Conservation (phyloP, 2,329 filamentous ascomycete genomes). For the Aspergillus fijiensis region DNA sequence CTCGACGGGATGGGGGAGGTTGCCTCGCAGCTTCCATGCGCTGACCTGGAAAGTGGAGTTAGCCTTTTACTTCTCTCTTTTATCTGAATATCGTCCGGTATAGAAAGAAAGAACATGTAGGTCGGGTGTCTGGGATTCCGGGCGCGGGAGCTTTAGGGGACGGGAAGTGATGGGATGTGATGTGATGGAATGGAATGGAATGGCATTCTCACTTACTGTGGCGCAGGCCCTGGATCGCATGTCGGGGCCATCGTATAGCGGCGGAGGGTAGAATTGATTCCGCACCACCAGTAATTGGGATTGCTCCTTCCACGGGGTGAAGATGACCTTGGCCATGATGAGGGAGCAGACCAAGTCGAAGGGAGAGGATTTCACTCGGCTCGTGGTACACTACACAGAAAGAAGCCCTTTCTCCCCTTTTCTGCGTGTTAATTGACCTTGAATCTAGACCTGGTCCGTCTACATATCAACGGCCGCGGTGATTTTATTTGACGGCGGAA, state of each 20-base stretch:
- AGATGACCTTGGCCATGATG: constrained; percentile 41
- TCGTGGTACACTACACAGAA: too few relatives aligned
- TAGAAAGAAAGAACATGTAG: too few relatives aligned
- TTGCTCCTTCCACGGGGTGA: constrained; percentile 44
- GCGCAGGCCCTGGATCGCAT: constrained; percentile 41
- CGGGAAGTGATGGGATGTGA: too few relatives aligned
- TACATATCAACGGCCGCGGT: background rate
- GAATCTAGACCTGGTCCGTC: background rate
- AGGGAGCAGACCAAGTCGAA: too few relatives aligned
- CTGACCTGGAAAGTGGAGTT: constrained; percentile 33
- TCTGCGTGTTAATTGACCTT: background rate
- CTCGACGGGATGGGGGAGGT: constrained; percentile 48
- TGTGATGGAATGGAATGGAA: too few relatives aligned
- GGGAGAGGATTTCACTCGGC: too few relatives aligned
- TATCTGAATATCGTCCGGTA: too few relatives aligned
- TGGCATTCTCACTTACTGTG: constrained; percentile 31
- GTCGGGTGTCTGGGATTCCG: too few relatives aligned
- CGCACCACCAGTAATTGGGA: constrained; percentile 40
- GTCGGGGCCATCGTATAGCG: constrained; percentile 35
- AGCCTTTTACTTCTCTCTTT: background rate
- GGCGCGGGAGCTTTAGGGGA: too few relatives aligned
- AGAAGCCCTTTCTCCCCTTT: background rate
- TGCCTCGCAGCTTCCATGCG: constrained; percentile 47
- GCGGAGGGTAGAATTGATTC: constrained; percentile 40
- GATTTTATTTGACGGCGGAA: constrained; percentile 23